Percentiles rank a stretch among this genome's conserved stretches.
Evolutionary conservation across 192 early-diverging fungal species (phyloP).

Genomic region (Funneliformis geosporum): DNA sequence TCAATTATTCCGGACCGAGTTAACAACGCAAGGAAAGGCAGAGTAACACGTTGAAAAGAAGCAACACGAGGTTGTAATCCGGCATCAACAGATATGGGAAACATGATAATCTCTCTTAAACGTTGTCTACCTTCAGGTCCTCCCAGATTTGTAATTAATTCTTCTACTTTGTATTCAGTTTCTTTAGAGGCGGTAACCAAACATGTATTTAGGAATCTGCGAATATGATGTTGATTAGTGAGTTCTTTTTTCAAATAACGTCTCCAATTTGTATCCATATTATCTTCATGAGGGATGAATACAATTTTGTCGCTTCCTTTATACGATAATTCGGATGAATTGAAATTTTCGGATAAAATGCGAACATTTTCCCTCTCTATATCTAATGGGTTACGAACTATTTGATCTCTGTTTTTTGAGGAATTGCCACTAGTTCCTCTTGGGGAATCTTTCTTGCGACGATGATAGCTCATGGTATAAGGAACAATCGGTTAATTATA

Average conservation of each 20-base stretch:
- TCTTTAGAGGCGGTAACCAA: constrained; percentile 33
- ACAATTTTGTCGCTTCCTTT: constrained; percentile 23
- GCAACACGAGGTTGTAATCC: neutral
- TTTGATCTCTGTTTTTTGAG: neutral
- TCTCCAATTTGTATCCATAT: neutral
- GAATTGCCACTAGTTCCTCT: no score
- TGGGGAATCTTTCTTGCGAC: no score
- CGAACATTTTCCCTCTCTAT: neutral
- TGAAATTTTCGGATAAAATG: constrained; percentile 24
- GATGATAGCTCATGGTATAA: no score
- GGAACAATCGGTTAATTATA: no score
- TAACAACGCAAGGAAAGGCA: constrained; percentile 46
- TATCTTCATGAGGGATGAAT: neutral
- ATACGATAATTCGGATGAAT: constrained; percentile 12
- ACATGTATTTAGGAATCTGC: constrained; percentile 33
- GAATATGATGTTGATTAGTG: constrained; percentile 12
- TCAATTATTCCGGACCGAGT: constrained; percentile 38
- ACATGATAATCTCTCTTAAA: constrained; percentile 36
- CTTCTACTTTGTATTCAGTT: constrained; percentile 27
- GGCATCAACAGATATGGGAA: constrained; percentile 36
- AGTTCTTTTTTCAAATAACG: neutral
- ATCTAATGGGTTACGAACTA: neutral
- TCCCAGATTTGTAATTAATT: constrained; percentile 32
- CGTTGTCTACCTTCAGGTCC: constrained; percentile 20
- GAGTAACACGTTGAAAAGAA: constrained; percentile 43